phyloP scores from a whole-genome alignment of 257 asterid genomes.

The Cinchona pubescens region DNA sequence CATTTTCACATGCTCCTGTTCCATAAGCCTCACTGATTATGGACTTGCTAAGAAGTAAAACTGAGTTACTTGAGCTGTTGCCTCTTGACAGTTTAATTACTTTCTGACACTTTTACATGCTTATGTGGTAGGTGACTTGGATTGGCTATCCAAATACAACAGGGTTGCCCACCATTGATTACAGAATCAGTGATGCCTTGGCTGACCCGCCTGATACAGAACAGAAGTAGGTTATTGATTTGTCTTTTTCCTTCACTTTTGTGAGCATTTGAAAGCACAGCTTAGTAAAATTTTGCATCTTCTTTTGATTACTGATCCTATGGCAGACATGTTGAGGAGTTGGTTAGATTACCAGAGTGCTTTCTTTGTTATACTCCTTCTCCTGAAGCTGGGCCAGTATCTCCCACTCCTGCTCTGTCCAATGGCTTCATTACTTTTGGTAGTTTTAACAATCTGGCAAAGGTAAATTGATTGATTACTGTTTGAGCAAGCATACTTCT shows the following conservation, averaged over 20 bases:
- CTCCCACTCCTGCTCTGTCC: slow-evolving; percentile 78
- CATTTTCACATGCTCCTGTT: neutral
- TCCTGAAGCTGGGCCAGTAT: slow-evolving; percentile 93
- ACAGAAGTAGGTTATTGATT: slow-evolving; percentile 54
- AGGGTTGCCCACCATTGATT: slow-evolving; percentile 93
- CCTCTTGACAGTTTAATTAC: neutral
- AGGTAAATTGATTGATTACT: slow-evolving; percentile 60
- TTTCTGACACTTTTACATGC: neutral
- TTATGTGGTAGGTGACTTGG: slow-evolving; percentile 83
- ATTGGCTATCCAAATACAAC: slow-evolving; percentile 99
- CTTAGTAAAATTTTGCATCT: neutral
- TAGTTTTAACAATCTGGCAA: slow-evolving; percentile 97
- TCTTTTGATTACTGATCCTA: slow-evolving; percentile 20
- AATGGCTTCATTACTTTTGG: slow-evolving; percentile 97
- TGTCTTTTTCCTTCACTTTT: neutral
- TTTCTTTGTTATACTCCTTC: slow-evolving; percentile 97
- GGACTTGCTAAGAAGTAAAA: too few species aligned
- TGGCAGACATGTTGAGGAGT: slow-evolving; percentile 94
- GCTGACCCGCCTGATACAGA: slow-evolving; percentile 81
- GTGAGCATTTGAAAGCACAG: slow-evolving; percentile 6
- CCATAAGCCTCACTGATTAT: neutral
- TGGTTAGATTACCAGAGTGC: slow-evolving; percentile 78
- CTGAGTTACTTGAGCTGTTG: slow-evolving; percentile 4
- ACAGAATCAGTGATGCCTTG: slow-evolving; percentile 84
- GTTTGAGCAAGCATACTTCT: slow-evolving; percentile 3